phyloP scores from a whole-genome alignment of 148 eudicot species.

The Drosera capensis region DNA sequence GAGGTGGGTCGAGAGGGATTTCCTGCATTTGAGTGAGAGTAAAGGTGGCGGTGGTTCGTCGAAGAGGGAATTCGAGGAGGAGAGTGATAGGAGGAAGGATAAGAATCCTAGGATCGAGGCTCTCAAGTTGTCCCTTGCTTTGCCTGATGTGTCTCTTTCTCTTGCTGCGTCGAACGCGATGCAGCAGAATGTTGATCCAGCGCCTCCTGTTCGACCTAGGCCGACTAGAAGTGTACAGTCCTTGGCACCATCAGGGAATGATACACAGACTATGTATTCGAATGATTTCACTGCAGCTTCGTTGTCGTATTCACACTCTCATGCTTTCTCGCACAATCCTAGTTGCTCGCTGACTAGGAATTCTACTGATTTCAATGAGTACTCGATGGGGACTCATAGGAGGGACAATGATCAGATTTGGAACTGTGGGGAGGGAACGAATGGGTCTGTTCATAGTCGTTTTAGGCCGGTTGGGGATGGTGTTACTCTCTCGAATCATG shows the following conservation, averaged over 20 bases:
- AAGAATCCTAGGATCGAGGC: constrained; percentile 65
- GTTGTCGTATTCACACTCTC: constrained; percentile 54
- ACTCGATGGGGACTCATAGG: constrained; percentile 48
- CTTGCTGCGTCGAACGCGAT: constrained; percentile 40
- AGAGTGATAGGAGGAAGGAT: constrained; percentile 22
- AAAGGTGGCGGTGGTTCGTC: constrained; percentile 13
- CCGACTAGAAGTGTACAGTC: constrained; percentile 46
- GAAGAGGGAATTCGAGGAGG: constrained; percentile 26
- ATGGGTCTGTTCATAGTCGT: constrained; percentile 84
- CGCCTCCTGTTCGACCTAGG: constrained; percentile 10
- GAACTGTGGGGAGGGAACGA: constrained; percentile 84
- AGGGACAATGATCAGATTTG: constrained; percentile 59
- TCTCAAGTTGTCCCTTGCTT: constrained; percentile 50
- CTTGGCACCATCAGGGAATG: constrained; percentile 30
- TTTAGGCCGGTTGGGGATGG: constrained; percentile 79
- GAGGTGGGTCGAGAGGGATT: constrained; percentile 66
- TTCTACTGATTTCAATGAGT: constrained; percentile 57
- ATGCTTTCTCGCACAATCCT: constrained; percentile 61
- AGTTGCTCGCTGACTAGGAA: constrained; percentile 72
- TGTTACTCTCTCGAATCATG: constrained; percentile 35
- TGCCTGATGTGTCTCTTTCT: constrained; percentile 60
- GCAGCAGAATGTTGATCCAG: constrained; percentile 24
- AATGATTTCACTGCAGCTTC: constrained; percentile 64
- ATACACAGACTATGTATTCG: constrained; percentile 41
- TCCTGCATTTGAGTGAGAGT: constrained; percentile 41